Evolutionary conservation across 1,284 basidiomycete genomes (phyloP), one percentile per base, ranked within the genome.

Genomic region (Rhodotorula sp.): DNA sequence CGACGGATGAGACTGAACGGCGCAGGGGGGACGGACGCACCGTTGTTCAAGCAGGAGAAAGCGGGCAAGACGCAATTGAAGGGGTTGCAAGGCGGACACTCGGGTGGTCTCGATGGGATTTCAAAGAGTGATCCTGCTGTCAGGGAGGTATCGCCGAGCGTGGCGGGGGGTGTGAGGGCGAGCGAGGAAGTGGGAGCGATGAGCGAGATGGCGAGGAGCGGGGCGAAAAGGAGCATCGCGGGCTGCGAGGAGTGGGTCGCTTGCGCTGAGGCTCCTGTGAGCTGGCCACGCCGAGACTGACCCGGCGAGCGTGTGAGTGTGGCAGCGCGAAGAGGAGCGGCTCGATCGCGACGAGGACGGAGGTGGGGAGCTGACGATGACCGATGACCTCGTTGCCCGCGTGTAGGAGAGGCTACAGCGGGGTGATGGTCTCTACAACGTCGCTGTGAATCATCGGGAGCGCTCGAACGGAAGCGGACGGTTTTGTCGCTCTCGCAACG

Each of bases 71-170:
- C 71, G 69, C 73, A 75, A 52, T 75, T 75, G 73, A 75, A 75
- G 40, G 71, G 73, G 24, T 75, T 71, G 65, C 76, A 77, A 16
- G 76, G 76, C 40, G 76, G 76, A 60, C 76, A 77, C 31, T 72
- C 71, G 9, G 68, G 61, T 5, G 72, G 72, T 16, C 62, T 57
- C 59, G 64, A 30, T 31, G 50, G 20, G 52, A 34, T 30, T 37
- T 28, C 50, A 20, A 66, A 65, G 20, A 65, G 51, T 7, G 46
- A n/a, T 6, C 51, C 48, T 2, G 62, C 55, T 20, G 59, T 59
- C 40, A 58, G 54, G 15, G 13, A 34, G 9, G 46, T 28, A 5
- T 59, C 16, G 13, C 4, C 47, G 7, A 18, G 30, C 47, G 47
- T 18, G 46, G 52, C 3, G 24, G 47, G 26, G 11, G 34, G 16